Base-by-base conservation (phyloP, 371 early-diverging fungal species). In the Apophysomyces ossiformis region DNA sequence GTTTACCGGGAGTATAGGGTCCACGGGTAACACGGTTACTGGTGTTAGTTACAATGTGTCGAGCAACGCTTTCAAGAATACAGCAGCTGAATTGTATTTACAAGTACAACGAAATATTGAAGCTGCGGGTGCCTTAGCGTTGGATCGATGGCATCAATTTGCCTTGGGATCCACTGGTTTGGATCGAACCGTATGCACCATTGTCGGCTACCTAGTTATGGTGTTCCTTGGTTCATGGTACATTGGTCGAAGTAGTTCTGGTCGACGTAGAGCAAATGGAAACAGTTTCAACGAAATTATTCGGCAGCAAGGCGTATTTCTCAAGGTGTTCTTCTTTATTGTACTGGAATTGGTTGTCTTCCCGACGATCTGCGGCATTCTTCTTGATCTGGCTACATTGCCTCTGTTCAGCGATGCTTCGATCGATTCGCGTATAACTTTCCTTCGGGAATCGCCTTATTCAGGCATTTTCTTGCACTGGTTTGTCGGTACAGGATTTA, bases 401-500 rank as follows among this genome's bases (percentile, higher is more conserved):
- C 93, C 94, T 1, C 63, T 96, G 13, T 89, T 96, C 65, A 81
- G 81, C 7, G 84, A 83, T 21, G 86, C 89, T 4, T 85, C 92
- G 0, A 56, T 92, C 8, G 63, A 66, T 0, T 65, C 85, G 3
- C 89, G 94, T 7, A 76, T 79, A 60, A 81, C 73, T 1, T 93
- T 90, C 66, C 80, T 86, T 69, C 54, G 68, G 7, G 76, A 77
- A 39, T 85, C 87, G 32, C 93, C 94, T 1, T 87, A 91, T 69
- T 89, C 90, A 12, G 86, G 88, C 7, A 75, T 82, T 41, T 89
- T 94, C 65, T 71, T 94, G 60, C 95, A 96, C 72, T 97, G 96
- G 98, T 87, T 96, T 63, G 69, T 89, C 5, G 98, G 98, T 0
- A 95, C 98, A 1, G 86, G 88, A 11, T 96, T 95, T 66, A 93